Evolutionary conservation across 2,329 filamentous ascomycete species (phyloP), one percentile per base, ranked within the genome.

Genomic region (Aspergillus quadrilineatus): DNA sequence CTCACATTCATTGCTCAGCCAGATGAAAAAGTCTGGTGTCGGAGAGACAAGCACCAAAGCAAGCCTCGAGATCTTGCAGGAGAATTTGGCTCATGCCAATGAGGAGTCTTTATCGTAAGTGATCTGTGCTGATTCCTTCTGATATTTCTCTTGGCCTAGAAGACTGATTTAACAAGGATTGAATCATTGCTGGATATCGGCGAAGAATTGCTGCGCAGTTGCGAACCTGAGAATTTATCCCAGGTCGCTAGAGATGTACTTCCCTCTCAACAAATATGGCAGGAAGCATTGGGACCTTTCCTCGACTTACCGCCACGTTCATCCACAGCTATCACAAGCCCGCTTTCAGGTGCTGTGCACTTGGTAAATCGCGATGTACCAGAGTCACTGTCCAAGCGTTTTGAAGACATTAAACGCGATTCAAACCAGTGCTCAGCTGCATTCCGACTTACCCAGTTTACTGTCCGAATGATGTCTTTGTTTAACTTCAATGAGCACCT

Each of bases 401-500:
- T 62, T 56, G 66, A 64, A 44, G 73, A 26, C 60, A 70, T 82
- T 14, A 68, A 76, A 32, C 80, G 87, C 43, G 92, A 96, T 68
- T 77, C 81, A 4, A 82, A 84, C 61, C 89, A 89, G 0, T 84
- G 86, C 32, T 90, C 90, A 1, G 79, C 89, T 53, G 85, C 90
- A 1, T 83, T 90, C 12, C 82, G 93, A 54, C 89, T 95, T 77
- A 85, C 88, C 1, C 79, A 88, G 48, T 96, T 92, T 69, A 82
- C 85, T 0, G 78, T 80, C 5, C 81, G 80, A 48, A 69, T 94
- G 0, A 68, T 92, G 32, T 73, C 75, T 15, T 71, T 70, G 1
- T 72, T 72, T 2, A 69, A 76, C 17, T 50, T 76, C 3, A 60
- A 74, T 10, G 62, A 69, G 12, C 60, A 64, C 34, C 50, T 77